Percentiles rank a stretch among this genome's conserved stretches.
Conservation (phyloP, 1,139 yeast genomes). For the Sugiyamaella xylanicola region DNA sequence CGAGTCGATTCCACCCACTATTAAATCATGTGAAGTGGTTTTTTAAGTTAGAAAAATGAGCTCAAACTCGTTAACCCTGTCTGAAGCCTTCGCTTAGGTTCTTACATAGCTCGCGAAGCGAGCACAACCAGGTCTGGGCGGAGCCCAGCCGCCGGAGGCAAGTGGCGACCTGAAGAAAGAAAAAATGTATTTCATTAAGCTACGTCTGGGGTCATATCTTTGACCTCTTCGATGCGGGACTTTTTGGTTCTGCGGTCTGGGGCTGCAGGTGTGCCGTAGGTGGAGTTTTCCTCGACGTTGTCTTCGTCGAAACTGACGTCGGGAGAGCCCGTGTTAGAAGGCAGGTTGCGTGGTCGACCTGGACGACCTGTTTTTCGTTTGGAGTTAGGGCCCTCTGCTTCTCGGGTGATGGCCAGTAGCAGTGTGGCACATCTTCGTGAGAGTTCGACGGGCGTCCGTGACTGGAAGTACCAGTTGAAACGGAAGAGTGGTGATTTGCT, state of each 20-base stretch:
- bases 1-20: too few relatives aligned
- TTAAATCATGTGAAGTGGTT: too few relatives aligned
- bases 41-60: too few relatives aligned
- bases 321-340: conserved; percentile 27
- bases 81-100: neutral
- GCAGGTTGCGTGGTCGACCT: conserved; percentile 11
- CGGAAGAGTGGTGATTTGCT: conserved; percentile 70
- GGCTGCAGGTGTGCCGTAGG: conserved; percentile 21
- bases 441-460: conserved; percentile 84
- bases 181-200: neutral
- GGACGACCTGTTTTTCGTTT: conserved; percentile 33
- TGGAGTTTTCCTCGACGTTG: conserved; percentile 26
- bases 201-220: conserved; percentile 21
- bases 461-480: conserved; percentile 88
- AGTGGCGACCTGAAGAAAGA: neutral
- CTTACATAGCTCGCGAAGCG: neutral
- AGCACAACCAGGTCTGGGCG: neutral
- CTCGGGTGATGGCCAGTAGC: conserved; percentile 45
- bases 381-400: conserved; percentile 40
- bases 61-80: neutral
- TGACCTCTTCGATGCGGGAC: conserved; percentile 27
- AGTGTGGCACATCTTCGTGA: conserved; percentile 83
- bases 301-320: conserved; percentile 30
- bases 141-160: conserved; percentile 2
- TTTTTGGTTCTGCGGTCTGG: conserved; percentile 31